A percentile compares a stretch with the other conserved stretches of the same genome.
Conservation (phyloP, 768 basidiomycete species). For the Amanita phalloides region DNA sequence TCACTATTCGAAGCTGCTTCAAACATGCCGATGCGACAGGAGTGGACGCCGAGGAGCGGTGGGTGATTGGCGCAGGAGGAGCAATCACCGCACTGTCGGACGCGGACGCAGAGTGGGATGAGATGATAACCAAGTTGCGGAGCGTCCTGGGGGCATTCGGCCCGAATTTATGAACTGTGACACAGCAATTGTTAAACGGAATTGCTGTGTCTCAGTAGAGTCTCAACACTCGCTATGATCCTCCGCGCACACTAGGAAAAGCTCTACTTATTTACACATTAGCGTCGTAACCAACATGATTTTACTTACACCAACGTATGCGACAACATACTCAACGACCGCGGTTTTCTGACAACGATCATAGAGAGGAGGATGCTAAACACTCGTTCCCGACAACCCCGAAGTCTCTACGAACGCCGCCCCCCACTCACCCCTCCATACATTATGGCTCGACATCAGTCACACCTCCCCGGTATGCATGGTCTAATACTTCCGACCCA, state of each 20-base stretch:
- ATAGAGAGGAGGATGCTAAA: conserved; percentile 4
- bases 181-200: background rate
- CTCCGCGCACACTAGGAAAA: background rate
- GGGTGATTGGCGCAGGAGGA: conserved; percentile 87
- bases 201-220: conserved; percentile 2
- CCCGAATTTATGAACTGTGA: conserved; percentile 5
- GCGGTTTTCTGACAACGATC: background rate
- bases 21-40: conserved; percentile 38
- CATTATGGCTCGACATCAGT: conserved; percentile 13
- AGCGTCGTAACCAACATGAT: background rate
- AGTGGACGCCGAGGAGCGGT: conserved; percentile 32
- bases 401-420: conserved; percentile 12
- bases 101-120: conserved; percentile 84
- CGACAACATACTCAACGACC: background rate
- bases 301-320: conserved; percentile 4
- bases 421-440: conserved; percentile 16
- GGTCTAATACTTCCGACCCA: background rate
- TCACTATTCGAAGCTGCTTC: conserved; percentile 90
- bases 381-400: background rate
- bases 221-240: background rate
- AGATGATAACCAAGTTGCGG: conserved; percentile 81
- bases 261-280: background rate
- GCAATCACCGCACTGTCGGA: conserved; percentile 93
- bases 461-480: conserved; percentile 18
- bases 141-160: conserved; percentile 65